Evolutionary conservation across 768 basidiomycete genomes (phyloP), one percentile per base, ranked within the genome.

Genomic region (Agrocybe praecox): DNA sequence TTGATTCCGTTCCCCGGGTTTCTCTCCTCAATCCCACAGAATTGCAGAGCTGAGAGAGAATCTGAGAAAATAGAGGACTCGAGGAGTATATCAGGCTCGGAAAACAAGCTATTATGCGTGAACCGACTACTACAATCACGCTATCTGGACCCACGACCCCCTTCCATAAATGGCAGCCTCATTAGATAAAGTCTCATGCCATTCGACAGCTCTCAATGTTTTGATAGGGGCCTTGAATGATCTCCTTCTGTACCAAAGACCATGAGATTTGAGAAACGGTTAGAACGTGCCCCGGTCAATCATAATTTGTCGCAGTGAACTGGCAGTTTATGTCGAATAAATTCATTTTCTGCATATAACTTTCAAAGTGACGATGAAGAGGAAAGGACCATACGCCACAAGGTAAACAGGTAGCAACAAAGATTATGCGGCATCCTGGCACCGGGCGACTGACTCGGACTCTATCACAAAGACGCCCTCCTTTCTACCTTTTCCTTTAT

Each of bases 341-440:
- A n/a, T 17, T 14, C 2, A n/a, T n/a, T n/a, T n/a, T n/a, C n/a
- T n/a, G n/a, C n/a, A n/a, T n/a, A n/a, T n/a, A n/a, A n/a, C n/a
- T n/a, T n/a, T n/a, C n/a, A n/a, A n/a, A n/a, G n/a, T n/a, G n/a
- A n/a, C n/a, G n/a, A n/a, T n/a, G n/a, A n/a, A n/a, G n/a, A n/a
- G n/a, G n/a, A n/a, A n/a, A n/a, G n/a, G n/a, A n/a, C 23, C 12
- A 40, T 19, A 40, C 69, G 76, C 75, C 75, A 74, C 75, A 69
- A 56, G 58, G 46, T 67, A 78, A 77, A 78, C 68, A 78, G 59
- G 49, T 46, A 54, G 58, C 69, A 75, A 77, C 72, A 75, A 58
- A 68, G 69, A 70, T 73, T 67, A 69, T 40, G 61, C 47, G 47
- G 45, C 53, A 24, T 44, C 53, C 57, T 56, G 59, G 52, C 44